Evolutionary conservation across 768 basidiomycete genomes (phyloP), one percentile per base, ranked within the genome.

Genomic region (Omphalotus guepiniiformis): DNA sequence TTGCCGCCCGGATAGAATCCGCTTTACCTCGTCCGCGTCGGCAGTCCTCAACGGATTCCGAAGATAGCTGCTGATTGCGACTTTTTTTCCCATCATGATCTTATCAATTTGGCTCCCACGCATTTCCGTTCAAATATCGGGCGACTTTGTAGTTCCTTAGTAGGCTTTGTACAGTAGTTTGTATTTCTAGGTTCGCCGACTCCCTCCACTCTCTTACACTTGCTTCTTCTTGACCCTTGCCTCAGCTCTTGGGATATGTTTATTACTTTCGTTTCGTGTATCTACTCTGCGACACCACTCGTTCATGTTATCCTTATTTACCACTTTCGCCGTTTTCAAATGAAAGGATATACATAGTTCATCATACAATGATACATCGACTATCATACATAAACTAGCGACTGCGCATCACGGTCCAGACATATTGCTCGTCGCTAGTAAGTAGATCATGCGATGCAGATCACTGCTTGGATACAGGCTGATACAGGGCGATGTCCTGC

Each of bases 1-100:
- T 82, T 21, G 44, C 45, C 22, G 53, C 47, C 5, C 50, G 43
- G 8, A 27, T 49, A 28, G 49, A 53, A 26, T 42, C 48, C 21
- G 25, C 26, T 28, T 30, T 32, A 2, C 27, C 46, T 39, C 46
- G 46, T 13, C 36, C 26, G 11, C 41, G 25, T 26, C 46, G 35
- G 22, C 36, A 23, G 18, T 22, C 38, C 27, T 41, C 36, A 8
- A 48, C 53, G 9, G 42, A 47, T 48, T 51, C 53, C n/a, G 53
- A 54, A n/a, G 46, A 51, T n/a, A 54, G 53, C 41, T 51, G 29
- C 45, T 38, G 44, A 37, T 25, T 46, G 34, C 22, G 2, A 19
- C 12, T 22, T 30, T 7, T 16, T 8, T 29, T 19, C 15, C 12
- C 16, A 12, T 18, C 12, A 13, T 35, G 22, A 35, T 44, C 13